Percentiles rank a stretch among this genome's conserved stretches.
These are phyloP conservation scores for Lactarius psammicola DNA, from an alignment of 768 basidiomycete genomes.

Conservation along the genomic window DNA sequence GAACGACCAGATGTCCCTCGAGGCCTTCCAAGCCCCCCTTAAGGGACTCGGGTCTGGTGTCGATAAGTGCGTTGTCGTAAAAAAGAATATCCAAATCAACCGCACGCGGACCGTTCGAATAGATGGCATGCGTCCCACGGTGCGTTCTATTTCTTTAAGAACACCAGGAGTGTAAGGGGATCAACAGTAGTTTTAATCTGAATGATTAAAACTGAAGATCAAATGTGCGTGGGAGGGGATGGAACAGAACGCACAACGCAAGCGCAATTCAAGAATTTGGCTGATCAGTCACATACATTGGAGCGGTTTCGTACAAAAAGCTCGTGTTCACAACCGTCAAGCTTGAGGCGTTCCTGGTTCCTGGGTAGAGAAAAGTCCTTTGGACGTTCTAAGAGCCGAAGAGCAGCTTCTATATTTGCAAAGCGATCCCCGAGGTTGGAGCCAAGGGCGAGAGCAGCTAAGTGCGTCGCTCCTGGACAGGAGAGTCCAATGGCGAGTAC, in stretches of 20 bases:
- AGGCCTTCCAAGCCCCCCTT: slow-evolving; percentile 50
- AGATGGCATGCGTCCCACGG: slow-evolving; percentile 76
- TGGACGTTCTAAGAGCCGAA: slow-evolving; percentile 64
- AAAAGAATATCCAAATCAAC: slow-evolving; percentile 88
- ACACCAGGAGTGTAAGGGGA: slow-evolving; percentile 57
- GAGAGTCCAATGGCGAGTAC: not conserved
- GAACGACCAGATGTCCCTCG: slow-evolving; percentile 71
- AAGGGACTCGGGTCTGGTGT: slow-evolving; percentile 48
- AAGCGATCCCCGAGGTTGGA: slow-evolving; percentile 90
- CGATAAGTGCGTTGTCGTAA: slow-evolving; percentile 61
- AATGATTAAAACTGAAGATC: not conserved
- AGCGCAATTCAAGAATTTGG: slow-evolving; percentile 84
- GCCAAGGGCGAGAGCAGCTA: slow-evolving; percentile 75
- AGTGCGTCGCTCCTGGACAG: slow-evolving; percentile 35
- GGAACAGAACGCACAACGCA: slow-evolving; percentile 61
- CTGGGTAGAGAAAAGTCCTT: slow-evolving; percentile 34
- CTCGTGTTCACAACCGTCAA: slow-evolving; percentile 68
- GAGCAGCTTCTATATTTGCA: slow-evolving; percentile 73
- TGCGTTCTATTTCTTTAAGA: slow-evolving; percentile 69
- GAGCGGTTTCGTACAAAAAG: slow-evolving; percentile 88
- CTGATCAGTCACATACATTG: slow-evolving; percentile 96
- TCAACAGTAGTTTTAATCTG: slow-evolving; percentile 75
- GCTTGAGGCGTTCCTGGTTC: slow-evolving; percentile 31
- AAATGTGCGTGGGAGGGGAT: not conserved
- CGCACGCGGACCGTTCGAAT: slow-evolving; percentile 85